Base-by-base conservation (phyloP, 257 asterid species). In the Solanum etuberosum region DNA sequence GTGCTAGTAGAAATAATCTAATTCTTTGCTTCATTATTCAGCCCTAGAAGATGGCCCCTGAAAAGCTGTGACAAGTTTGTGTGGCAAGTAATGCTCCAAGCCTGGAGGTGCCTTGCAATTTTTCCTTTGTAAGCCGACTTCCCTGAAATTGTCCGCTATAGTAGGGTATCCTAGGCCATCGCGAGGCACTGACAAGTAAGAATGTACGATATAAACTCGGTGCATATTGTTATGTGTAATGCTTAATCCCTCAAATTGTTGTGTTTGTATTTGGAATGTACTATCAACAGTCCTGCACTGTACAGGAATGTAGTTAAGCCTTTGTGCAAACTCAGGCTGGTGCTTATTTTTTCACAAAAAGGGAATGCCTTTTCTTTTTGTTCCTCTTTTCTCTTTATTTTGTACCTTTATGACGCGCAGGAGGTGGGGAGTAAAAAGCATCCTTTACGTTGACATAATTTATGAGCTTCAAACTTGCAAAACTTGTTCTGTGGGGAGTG, bases 31-130 rank as follows among this genome's bases (percentile, higher is more conserved):
- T 88, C 42, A 74, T 76, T 83, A 32, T 90, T 85, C 96, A 96
- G 98, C 93, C 12, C 98, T 94, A 72, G 98, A 96, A 91, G 98
- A 96, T 88, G 95, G 92, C 21, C 92, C 92, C 10, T 93, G 89
- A 90, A 57, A 21, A 3, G 42, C 40, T 32, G n/a, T 68, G 83
- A 74, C 84, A 72, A 65, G 73, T 65, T 84, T 68, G 83, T n/a
- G 81, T 46, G 78, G 87, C 71, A 20, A 57, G 74, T 23, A 46
- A 67, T 65, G 54, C 32, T 57, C 63, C 40, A 16, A 46, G 63
- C 51, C 54, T 57, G 81, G 63, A 74, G 78, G 63, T 40, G 76
- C 68, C 43, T 70, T 68, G 83, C 71, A 67, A 20, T 48, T 86
- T 70, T 72, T 29, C 46, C 48, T 48, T 15, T 27, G 46, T 37